These are phyloP conservation scores for Blastocystis sp. DNA, from an alignment of 352 stramenopile species.

Conservation along the genomic window DNA sequence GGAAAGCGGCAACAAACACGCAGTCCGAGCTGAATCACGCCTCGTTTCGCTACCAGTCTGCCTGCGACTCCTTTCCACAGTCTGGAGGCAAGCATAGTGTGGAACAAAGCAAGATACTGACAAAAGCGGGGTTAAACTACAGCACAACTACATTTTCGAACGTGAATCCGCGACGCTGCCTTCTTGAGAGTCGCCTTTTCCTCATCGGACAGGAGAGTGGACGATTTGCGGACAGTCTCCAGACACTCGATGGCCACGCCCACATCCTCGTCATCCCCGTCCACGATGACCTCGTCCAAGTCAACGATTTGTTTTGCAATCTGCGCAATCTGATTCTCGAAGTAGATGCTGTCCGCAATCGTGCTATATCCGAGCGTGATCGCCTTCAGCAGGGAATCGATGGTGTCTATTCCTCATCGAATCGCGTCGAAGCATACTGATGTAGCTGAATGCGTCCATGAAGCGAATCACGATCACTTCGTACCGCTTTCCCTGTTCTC, in stretches of 20 bases:
- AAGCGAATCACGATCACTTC: slow-evolving; percentile 55
- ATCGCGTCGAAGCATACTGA: background rate
- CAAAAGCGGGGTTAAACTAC: background rate
- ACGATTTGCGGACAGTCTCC: background rate
- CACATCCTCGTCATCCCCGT: slow-evolving; percentile 1
- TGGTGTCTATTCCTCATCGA: background rate
- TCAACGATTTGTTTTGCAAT: slow-evolving; percentile 57
- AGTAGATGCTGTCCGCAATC: slow-evolving; percentile 44
- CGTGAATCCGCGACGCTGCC: background rate
- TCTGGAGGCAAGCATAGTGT: background rate
- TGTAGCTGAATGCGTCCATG: slow-evolving; percentile 45
- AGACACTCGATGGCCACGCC: background rate
- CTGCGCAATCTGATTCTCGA: slow-evolving; percentile 36
- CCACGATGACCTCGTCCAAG: slow-evolving; percentile 4
- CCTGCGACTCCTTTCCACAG: background rate
- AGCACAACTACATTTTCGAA: slow-evolving; percentile 17
- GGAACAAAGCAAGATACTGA: background rate
- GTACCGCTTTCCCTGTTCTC: background rate
- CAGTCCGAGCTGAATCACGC: background rate
- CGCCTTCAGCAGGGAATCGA: slow-evolving; percentile 8
- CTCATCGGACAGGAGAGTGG: background rate
- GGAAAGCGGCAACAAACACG: background rate
- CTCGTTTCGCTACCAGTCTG: background rate
- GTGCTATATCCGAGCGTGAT: slow-evolving; percentile 30
- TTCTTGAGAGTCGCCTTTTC: slow-evolving; percentile 10